Percentiles rank a stretch among this genome's conserved stretches.
Conservation (phyloP, 2,329 filamentous ascomycete genomes). For the Aureobasidium vineae region DNA sequence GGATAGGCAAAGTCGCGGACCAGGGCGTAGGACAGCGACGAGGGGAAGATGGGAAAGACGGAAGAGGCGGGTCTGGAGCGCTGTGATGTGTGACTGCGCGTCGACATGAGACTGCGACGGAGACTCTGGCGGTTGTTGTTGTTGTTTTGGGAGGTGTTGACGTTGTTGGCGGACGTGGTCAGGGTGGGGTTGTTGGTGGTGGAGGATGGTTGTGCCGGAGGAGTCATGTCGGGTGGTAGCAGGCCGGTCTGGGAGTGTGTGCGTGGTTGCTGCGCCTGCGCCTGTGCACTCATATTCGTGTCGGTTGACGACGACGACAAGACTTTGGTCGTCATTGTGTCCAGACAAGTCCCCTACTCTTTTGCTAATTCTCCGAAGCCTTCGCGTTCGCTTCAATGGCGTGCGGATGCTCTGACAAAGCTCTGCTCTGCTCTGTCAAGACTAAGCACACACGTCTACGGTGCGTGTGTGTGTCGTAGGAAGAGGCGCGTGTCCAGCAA, state of each 20-base stretch:
- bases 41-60: constrained; percentile 78
- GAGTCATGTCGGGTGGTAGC: constrained; percentile 20
- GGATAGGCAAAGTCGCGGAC: constrained; percentile 97
- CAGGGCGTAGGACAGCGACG: constrained; percentile 80
- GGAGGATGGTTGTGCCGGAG: background rate
- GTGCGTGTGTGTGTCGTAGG: background rate
- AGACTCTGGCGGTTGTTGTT: constrained; percentile 16
- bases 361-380: constrained; percentile 24
- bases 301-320: constrained; percentile 14
- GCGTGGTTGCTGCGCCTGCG: constrained; percentile 1
- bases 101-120: constrained; percentile 24
- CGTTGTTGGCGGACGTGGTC: background rate
- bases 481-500: constrained; percentile 13
- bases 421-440: constrained; percentile 5
- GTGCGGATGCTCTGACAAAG: constrained; percentile 1
- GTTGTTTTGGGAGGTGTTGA: constrained; percentile 10
- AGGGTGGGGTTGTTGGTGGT: background rate
- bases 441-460: background rate
- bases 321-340: constrained; percentile 20
- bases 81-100: constrained; percentile 17
- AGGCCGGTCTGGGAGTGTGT: constrained; percentile 1
- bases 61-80: constrained; percentile 28
- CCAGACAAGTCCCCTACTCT: constrained; percentile 11
- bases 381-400: constrained; percentile 15
- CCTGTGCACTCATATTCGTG: constrained; percentile 5